These are phyloP conservation scores for Rhypophila decipiens DNA, from an alignment of 495 filamentous ascomycete species.

Conservation along the genomic window DNA sequence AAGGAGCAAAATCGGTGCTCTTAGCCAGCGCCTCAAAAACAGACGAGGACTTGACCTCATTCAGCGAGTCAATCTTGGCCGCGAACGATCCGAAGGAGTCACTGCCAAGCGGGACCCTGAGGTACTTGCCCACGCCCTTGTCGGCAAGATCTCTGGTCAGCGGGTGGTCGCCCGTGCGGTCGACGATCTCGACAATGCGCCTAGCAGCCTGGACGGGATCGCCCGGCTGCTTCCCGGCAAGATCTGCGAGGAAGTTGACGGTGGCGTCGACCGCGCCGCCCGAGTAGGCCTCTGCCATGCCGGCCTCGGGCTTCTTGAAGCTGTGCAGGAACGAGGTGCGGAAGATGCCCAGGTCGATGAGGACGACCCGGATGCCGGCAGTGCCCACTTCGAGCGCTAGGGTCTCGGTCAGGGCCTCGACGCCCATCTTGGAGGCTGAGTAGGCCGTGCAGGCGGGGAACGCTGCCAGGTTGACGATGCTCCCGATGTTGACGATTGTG, in stretches of 20 bases:
- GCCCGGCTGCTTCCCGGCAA: neutral
- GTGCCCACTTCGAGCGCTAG: neutral
- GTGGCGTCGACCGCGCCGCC: neutral
- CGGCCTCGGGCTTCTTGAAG: neutral
- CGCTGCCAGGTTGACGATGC: neutral
- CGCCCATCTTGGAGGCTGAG: neutral
- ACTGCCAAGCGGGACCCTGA: neutral
- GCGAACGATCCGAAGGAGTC: neutral
- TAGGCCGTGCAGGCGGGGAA: neutral
- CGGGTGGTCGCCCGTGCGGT: neutral
- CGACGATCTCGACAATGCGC: neutral
- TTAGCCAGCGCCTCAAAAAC: neutral
- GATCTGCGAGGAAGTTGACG: neutral
- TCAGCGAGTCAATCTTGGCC: neutral
- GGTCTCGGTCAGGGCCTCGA: neutral
- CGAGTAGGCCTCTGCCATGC: neutral
- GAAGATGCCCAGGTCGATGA: neutral
- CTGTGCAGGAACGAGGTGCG: neutral
- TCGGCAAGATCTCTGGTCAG: neutral
- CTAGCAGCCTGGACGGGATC: neutral
- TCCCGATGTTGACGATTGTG: neutral
- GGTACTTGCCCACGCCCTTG: neutral
- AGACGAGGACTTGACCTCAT: neutral
- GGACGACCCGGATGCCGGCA: neutral
- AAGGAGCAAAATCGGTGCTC: neutral